Base-by-base conservation (phyloP, 306 rosid genomes). In the Hippophae tibetana region DNA sequence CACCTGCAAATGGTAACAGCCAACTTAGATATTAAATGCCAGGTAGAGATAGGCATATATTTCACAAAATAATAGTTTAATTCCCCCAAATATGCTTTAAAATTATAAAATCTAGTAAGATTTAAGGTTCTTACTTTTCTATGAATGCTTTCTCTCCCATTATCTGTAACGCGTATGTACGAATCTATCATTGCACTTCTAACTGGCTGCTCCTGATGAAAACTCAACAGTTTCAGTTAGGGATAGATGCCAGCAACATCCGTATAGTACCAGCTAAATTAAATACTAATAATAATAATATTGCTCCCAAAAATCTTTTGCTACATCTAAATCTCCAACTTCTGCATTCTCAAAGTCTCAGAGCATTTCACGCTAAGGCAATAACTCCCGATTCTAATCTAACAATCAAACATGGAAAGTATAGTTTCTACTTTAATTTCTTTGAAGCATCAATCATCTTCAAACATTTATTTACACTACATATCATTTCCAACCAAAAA, bases 111-210 rank as follows among this genome's bases (percentile, higher is more conserved):
- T 38, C 8, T n/a, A 14, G 18, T 31, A 5, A 52, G 65, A 13
- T 48, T n/a, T 31, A 5, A 52, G 65, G 31, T 48, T n/a, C 76
- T 54, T 90, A 84, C 97, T 53, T 81, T 84, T 77, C 66, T 81
- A 73, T 70, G 65, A 59, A 79, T 72, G 56, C 76, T 84, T 54
- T 83, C 95, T 66, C 88, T 82, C 74, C 97, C 97, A 62, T 86
- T 68, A 72, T 90, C 97, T 3, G 81, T 73, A 63, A 79, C 90
- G 14, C 95, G 85, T 66, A 86, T 77, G 58, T 73, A 69, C 56
- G 82, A 77, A 65, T 90, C 97, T 58, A 86, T 84, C 56, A 82
- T 61, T 55, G 97, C 97, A 74, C 90, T 84, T 74, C 86, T 82
- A 63, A 71, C 64, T 42, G 97, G 85, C 38, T 31, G 38, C 71